Percentiles rank a stretch among this genome's conserved stretches.
Conservation (phyloP, 257 asterid genomes). For the Salvia splendens region DNA sequence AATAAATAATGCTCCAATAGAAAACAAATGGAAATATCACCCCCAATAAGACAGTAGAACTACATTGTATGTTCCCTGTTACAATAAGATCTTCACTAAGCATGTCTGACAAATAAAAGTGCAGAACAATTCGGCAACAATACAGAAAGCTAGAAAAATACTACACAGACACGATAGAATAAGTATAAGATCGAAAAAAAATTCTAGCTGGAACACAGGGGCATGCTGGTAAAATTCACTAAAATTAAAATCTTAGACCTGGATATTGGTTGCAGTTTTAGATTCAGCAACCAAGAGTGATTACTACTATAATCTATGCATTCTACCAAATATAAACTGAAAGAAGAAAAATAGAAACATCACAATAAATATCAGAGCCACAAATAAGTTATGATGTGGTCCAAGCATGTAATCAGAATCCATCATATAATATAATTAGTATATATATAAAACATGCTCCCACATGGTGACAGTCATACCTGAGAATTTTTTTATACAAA, state of each 20-base stretch:
- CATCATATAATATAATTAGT: neutral
- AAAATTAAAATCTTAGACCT: conserved; percentile 5
- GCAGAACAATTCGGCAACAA: neutral
- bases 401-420: conserved; percentile 24
- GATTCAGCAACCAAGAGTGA: conserved; percentile 28
- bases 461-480: conserved; percentile 23
- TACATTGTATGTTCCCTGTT: neutral
- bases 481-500: neutral
- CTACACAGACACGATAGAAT: neutral
- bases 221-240: conserved; percentile 33
- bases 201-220: conserved; percentile 28
- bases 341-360: conserved; percentile 20
- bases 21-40: neutral
- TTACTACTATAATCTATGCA: conserved; percentile 24
- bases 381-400: conserved; percentile 25
- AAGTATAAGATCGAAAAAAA: neutral
- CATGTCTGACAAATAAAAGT: neutral
- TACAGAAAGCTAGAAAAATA: neutral
- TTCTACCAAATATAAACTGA: conserved; percentile 17
- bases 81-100: conserved; percentile 10
- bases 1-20: neutral
- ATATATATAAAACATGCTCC: conserved; percentile 15
- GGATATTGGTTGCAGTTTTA: conserved; percentile 18
- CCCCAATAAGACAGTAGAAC: neutral
- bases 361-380: conserved; percentile 19